A percentile compares a stretch with the other conserved stretches of the same genome.
phyloP scores from a whole-genome alignment of 108 stramenopile species.

The Asterionellopsis glacialis region DNA sequence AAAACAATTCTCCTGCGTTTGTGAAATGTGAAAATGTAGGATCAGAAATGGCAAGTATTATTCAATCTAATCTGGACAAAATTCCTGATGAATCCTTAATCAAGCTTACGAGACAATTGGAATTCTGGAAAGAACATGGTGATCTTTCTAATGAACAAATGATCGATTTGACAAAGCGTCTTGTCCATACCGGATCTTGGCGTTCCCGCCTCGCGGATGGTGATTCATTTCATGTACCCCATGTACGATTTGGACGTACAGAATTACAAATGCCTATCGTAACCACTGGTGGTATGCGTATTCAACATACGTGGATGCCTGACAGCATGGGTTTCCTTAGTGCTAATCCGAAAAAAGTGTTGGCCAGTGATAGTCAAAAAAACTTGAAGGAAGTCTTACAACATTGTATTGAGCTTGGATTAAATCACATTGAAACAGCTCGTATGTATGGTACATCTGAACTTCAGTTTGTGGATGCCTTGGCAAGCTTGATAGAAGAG shows the following conservation, averaged over 20 bases:
- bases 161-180: constrained; percentile 18
- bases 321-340: constrained; percentile 34
- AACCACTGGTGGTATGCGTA: constrained; percentile 63
- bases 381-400: constrained; percentile 42
- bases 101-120: constrained; percentile 44
- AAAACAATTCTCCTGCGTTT: too few species aligned
- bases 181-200: constrained; percentile 29
- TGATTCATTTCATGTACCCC: constrained; percentile 30
- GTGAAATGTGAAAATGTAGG: too few species aligned
- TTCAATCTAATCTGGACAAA: neutral
- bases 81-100: constrained; percentile 47
- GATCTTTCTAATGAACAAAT: constrained; percentile 19
- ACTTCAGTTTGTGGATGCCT: constrained; percentile 44
- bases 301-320: constrained; percentile 52
- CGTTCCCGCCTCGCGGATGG: neutral
- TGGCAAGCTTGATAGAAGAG: constrained; percentile 31
- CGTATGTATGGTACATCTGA: constrained; percentile 59
- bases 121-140: constrained; percentile 41
- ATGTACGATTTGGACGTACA: constrained; percentile 60
- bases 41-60: neutral
- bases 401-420: constrained; percentile 43
- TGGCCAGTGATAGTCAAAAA: constrained; percentile 29
- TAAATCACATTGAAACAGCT: constrained; percentile 84
- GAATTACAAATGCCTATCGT: constrained; percentile 71
- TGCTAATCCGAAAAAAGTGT: constrained; percentile 26